Evolutionary conservation across 169 alveolate species (phyloP).

Genomic region (Neospora caninum): DNA sequence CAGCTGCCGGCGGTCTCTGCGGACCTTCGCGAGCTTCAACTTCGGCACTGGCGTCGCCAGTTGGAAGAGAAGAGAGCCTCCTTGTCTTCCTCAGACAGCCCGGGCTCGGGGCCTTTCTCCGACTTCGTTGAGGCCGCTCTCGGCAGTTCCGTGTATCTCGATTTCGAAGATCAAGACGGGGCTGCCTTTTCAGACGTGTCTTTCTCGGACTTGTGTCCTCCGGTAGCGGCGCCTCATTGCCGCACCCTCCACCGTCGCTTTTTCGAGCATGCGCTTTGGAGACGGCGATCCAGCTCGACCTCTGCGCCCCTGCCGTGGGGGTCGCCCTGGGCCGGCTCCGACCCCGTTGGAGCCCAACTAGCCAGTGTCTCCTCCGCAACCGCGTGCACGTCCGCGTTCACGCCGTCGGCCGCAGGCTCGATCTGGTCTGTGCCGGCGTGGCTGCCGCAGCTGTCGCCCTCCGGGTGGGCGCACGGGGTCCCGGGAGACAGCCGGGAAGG

Average conservation of each 20-base stretch:
- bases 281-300: background rate
- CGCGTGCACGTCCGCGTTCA: background rate
- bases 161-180: background rate
- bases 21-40: background rate
- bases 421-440: slow-evolving; percentile 11
- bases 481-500: background rate
- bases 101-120: background rate
- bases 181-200: background rate
- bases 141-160: background rate
- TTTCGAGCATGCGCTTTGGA: background rate
- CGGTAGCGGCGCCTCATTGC: background rate
- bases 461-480: background rate
- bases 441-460: slow-evolving; percentile 19
- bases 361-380: background rate
- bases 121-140: background rate
- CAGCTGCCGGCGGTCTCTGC: background rate
- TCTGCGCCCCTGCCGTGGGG: no score
- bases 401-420: background rate
- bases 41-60: background rate
- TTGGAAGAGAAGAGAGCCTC: background rate
- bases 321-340: background rate
- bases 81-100: background rate
- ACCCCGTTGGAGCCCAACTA: background rate
- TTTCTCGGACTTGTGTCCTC: background rate
- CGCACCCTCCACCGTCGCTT: background rate